Conservation (phyloP, 208 protist species). For the Acanthamoeba healyi region DNA sequence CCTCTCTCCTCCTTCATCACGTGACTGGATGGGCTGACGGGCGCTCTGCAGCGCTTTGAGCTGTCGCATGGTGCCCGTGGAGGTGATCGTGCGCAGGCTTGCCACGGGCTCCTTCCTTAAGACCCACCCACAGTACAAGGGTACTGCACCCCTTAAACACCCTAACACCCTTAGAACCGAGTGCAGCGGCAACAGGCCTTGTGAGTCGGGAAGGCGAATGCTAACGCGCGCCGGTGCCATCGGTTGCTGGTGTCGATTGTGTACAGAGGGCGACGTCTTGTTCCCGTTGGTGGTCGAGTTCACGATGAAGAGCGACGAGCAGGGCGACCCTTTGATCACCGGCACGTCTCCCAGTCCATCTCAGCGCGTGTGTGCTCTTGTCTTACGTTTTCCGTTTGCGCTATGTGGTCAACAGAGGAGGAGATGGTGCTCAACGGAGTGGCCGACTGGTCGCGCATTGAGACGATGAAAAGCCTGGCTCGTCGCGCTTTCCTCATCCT, state of each 20-base stretch:
- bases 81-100: constrained; percentile 80
- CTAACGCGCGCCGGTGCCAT: background rate
- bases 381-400: background rate
- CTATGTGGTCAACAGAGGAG: constrained; percentile 34
- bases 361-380: background rate
- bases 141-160: constrained; percentile 46
- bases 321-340: constrained; percentile 22
- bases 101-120: constrained; percentile 82
- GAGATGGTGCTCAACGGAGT: constrained; percentile 78
- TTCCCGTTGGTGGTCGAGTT: constrained; percentile 54
- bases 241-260: constrained; percentile 68
- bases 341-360: background rate
- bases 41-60: constrained; percentile 51
- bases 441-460: constrained; percentile 29
- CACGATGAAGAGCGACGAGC: constrained; percentile 66
- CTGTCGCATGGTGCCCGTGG: constrained; percentile 82
- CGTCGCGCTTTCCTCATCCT: constrained; percentile 77
- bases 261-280: constrained; percentile 37
- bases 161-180: background rate
- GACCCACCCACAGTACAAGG: constrained; percentile 72
- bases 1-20: background rate
- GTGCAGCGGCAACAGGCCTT: no score
- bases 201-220: constrained; percentile 71
- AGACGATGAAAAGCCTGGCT: constrained; percentile 76
- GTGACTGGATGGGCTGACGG: background rate